Evolutionary conservation across 2,329 filamentous ascomycete genomes (phyloP).

Genomic region (Cytospora chrysosperma): DNA sequence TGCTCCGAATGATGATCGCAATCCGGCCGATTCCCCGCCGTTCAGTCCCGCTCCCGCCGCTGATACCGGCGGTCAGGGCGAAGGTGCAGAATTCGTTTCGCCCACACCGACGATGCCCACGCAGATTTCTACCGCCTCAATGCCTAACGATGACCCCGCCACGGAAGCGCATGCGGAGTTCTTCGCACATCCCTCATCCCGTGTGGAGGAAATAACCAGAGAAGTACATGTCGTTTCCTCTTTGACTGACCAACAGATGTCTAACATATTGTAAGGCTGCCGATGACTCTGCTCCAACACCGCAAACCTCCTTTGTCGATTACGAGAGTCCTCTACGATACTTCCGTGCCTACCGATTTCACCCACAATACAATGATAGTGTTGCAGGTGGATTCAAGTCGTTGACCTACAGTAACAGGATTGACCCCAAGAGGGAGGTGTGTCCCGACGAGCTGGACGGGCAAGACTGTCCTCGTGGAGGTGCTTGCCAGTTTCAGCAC

Average conservation of each 20-base stretch:
- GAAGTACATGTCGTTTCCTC: conserved; percentile 43
- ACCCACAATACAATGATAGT: conserved; percentile 69
- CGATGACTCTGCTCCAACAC: conserved; percentile 13
- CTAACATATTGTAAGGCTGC: conserved; percentile 29
- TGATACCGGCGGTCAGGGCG: conserved; percentile 30
- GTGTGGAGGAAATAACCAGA: conserved; percentile 32
- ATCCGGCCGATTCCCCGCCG: conserved; percentile 24
- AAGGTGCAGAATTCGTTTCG: conserved; percentile 23
- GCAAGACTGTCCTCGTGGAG: conserved; percentile 68
- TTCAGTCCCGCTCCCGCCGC: conserved; percentile 27
- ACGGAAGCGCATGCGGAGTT: conserved; percentile 29
- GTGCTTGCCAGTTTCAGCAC: conserved; percentile 74
- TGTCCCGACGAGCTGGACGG: conserved; percentile 75
- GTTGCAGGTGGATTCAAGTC: conserved; percentile 80
- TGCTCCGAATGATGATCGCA: conserved; percentile 30
- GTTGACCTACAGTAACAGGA: conserved; percentile 89
- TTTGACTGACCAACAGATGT: conserved; percentile 7
- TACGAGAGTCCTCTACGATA: conserved; percentile 81
- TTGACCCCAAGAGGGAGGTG: conserved; percentile 70
- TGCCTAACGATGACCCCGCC: conserved; percentile 26
- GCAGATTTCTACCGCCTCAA: conserved; percentile 35
- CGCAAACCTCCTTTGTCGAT: conserved; percentile 40
- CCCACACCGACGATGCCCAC: conserved; percentile 27
- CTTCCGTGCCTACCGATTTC: conserved; percentile 89
- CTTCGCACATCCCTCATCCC: conserved; percentile 11